phyloP scores from a whole-genome alignment of 345 rosid species.

The Mangifera indica region DNA sequence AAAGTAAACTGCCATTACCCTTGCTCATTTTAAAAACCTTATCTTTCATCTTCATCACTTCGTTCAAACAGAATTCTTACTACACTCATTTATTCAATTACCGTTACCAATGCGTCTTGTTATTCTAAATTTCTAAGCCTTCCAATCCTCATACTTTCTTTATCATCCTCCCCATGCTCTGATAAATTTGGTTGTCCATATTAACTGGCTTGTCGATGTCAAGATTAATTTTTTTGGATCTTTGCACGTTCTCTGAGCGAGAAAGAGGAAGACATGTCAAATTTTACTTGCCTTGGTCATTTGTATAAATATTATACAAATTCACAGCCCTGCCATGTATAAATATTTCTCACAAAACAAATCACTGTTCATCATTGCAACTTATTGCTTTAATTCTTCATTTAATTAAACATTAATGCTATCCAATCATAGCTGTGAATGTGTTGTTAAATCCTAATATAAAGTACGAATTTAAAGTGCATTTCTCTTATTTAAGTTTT shows the following conservation, averaged over 20 bases:
- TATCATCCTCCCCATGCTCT: conserved; percentile 8
- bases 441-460: too few species aligned
- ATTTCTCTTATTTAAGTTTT: too few species aligned
- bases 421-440: background rate
- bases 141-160: conserved; percentile 20
- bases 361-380: background rate
- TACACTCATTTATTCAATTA: conserved; percentile 28
- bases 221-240: conserved; percentile 1
- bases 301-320: background rate
- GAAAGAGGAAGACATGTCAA: too few species aligned
- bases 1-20: background rate
- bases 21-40: conserved; percentile 7
- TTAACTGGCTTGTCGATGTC: background rate
- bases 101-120: conserved; percentile 47
- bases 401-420: background rate
- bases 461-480: too few species aligned
- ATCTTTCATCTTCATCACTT: conserved; percentile 20
- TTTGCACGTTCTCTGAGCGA: too few species aligned
- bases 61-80: conserved; percentile 17
- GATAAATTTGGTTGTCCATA: conserved; percentile 22
- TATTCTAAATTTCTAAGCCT: conserved; percentile 33
- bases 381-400: background rate
- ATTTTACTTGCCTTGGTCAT: too few species aligned
- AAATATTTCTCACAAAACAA: background rate
- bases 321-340: background rate